A percentile compares a stretch with the other conserved stretches of the same genome.
Evolutionary conservation across 352 stramenopile genomes (phyloP).

Genomic region (Pythium brassicae): DNA sequence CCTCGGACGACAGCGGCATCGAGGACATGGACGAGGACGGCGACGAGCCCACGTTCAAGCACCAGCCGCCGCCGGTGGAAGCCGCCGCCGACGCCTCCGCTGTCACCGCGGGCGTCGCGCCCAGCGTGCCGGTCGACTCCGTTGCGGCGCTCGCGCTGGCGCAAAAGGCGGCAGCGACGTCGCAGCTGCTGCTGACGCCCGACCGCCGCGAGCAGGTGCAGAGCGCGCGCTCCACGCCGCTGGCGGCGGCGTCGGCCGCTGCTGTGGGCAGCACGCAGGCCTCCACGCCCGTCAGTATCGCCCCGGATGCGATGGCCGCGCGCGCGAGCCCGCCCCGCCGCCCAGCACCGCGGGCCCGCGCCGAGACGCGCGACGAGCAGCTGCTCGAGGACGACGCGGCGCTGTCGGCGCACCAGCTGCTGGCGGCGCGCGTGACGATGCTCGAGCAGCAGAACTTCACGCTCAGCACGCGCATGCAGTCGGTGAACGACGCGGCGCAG

Average conservation of each 20-base stretch:
- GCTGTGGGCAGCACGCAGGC: neutral
- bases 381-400: neutral
- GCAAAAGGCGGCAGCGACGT: neutral
- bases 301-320: neutral
- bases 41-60: neutral
- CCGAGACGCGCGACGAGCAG: neutral
- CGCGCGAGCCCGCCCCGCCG: neutral
- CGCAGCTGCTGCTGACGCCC: neutral
- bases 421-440: neutral
- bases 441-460: conserved; percentile 1
- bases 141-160: too few species aligned
- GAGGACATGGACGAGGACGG: neutral
- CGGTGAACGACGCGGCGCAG: neutral
- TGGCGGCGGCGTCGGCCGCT: neutral
- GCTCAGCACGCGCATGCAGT: neutral
- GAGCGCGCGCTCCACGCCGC: neutral
- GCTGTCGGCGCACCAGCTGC: conserved; percentile 1
- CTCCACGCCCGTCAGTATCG: neutral
- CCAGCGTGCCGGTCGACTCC: too few species aligned
- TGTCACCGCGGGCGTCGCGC: too few species aligned
- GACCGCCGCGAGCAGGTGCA: neutral
- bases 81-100: neutral
- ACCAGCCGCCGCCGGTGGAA: neutral
- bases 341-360: neutral
- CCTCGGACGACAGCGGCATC: neutral